Percentiles rank a stretch among this genome's conserved stretches.
Evolutionary conservation across 257 asterid species (phyloP).

Genomic region (Ehretia macrophylla): DNA sequence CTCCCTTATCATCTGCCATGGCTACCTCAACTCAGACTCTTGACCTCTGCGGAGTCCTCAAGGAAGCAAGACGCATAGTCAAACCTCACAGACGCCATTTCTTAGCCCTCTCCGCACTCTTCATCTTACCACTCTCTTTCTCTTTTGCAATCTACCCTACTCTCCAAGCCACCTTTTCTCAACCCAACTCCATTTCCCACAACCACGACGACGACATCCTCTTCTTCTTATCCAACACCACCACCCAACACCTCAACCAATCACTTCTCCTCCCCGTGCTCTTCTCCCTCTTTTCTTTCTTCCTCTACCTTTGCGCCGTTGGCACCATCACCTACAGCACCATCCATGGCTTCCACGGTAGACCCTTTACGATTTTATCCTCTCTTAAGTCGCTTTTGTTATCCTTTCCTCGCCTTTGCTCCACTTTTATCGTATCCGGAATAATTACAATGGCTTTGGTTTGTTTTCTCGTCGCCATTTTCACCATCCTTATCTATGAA

Average conservation of each 20-base stretch:
- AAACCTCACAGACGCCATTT: slow-evolving; percentile 61
- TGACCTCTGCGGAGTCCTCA: slow-evolving; percentile 47
- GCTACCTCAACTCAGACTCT: slow-evolving; percentile 18
- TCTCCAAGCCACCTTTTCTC: slow-evolving; percentile 22
- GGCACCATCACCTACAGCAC: slow-evolving; percentile 55
- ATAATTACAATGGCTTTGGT: slow-evolving; percentile 11
- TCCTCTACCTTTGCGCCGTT: slow-evolving; percentile 35
- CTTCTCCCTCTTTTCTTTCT: slow-evolving; percentile 16
- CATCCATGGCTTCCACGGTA: slow-evolving; percentile 46
- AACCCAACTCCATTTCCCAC: slow-evolving; percentile 21
- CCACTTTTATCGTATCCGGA: slow-evolving; percentile 16
- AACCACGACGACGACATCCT: slow-evolving; percentile 29
- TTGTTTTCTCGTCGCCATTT: slow-evolving; percentile 7
- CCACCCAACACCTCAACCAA: slow-evolving; percentile 12
- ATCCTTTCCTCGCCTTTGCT: slow-evolving; percentile 35
- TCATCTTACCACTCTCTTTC: slow-evolving; percentile 55
- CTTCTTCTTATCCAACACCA: slow-evolving; percentile 27
- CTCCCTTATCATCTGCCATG: too few species aligned
- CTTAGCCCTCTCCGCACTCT: slow-evolving; percentile 50
- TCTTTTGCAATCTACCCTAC: slow-evolving; percentile 47
- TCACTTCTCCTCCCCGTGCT: slow-evolving; percentile 17
- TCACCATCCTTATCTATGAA: background rate
- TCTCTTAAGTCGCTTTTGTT: slow-evolving; percentile 43
- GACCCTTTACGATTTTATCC: slow-evolving; percentile 38
- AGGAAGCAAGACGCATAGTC: slow-evolving; percentile 55